Conservation (phyloP, 768 basidiomycete genomes). For the Chiua virens region DNA sequence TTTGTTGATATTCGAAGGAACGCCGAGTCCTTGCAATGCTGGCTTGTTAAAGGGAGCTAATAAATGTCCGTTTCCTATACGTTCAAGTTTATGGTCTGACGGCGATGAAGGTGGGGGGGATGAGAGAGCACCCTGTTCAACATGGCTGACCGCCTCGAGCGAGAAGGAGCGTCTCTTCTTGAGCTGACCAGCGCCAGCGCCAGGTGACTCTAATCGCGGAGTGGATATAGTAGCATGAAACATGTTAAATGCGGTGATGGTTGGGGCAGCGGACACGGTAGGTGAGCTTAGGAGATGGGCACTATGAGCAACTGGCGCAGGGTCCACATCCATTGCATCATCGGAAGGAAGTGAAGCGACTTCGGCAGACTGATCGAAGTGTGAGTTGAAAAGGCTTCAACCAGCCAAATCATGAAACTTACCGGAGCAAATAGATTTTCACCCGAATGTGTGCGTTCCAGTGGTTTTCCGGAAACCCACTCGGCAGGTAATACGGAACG, state of each 20-base stretch:
- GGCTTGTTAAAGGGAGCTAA: constrained; percentile 47
- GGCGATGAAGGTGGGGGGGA: constrained; percentile 53
- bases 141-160: constrained; percentile 43
- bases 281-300: constrained; percentile 34
- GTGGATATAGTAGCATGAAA: constrained; percentile 62
- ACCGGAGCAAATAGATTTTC: constrained; percentile 32
- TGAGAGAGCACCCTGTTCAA: constrained; percentile 42
- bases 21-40: constrained; percentile 53
- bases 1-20: constrained; percentile 54
- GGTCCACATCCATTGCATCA: constrained; percentile 83
- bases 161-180: constrained; percentile 63
- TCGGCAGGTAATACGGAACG: constrained; percentile 63
- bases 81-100: constrained; percentile 47
- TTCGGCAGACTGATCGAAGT: constrained; percentile 29
- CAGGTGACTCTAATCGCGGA: constrained; percentile 43
- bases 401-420: constrained; percentile 8
- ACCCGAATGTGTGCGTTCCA: constrained; percentile 19
- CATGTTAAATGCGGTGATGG: constrained; percentile 55
- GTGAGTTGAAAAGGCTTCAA: constrained; percentile 13
- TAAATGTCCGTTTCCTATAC: constrained; percentile 35
- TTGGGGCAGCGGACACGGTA: constrained; percentile 52
- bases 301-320: constrained; percentile 41
- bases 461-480: constrained; percentile 45
- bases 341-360: constrained; percentile 47
- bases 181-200: constrained; percentile 38